Percentiles rank a stretch among this genome's conserved stretches.
Conservation (phyloP, 2,329 filamentous ascomycete genomes). For the Botrytis fabae region DNA sequence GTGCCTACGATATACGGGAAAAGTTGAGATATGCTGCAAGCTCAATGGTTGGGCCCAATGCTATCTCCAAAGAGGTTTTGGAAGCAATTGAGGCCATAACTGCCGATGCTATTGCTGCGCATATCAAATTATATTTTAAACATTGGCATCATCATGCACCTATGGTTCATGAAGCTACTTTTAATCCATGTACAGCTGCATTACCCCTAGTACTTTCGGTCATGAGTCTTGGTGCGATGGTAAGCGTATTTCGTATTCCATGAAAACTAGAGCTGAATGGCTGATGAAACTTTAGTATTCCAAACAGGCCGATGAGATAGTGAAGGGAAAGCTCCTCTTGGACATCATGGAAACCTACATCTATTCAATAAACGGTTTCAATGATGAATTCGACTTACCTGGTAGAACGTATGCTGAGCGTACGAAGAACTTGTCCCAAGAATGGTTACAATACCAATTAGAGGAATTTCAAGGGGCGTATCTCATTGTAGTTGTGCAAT, state of each 20-base stretch:
- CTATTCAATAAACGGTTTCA: conserved; percentile 36
- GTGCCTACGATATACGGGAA: conserved; percentile 36
- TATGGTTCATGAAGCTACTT: conserved; percentile 39
- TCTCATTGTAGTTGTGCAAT: conserved; percentile 39
- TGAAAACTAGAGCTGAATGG: conserved; percentile 13
- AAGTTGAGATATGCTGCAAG: conserved; percentile 36
- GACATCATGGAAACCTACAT: conserved; percentile 37
- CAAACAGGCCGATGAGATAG: conserved; percentile 30
- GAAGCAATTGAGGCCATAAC: conserved; percentile 38
- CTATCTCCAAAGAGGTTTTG: conserved; percentile 32
- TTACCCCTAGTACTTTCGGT: conserved; percentile 38
- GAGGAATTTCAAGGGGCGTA: conserved; percentile 41
- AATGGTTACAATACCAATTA: conserved; percentile 39
- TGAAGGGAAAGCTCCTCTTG: conserved; percentile 33
- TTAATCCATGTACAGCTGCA: conserved; percentile 37
- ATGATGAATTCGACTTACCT: conserved; percentile 37
- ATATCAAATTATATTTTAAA: conserved; percentile 39
- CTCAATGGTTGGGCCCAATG: conserved; percentile 30
- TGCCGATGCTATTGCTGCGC: conserved; percentile 33
- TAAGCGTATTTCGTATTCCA: conserved; percentile 22
- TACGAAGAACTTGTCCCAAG: conserved; percentile 30
- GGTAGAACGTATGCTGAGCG: conserved; percentile 34
- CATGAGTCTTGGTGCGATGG: conserved; percentile 40
- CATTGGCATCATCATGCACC: conserved; percentile 41
- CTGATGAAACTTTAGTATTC: conserved; percentile 33